phyloP scores from a whole-genome alignment of 148 eudicot species.

The Rhododendron ferrugineum region DNA sequence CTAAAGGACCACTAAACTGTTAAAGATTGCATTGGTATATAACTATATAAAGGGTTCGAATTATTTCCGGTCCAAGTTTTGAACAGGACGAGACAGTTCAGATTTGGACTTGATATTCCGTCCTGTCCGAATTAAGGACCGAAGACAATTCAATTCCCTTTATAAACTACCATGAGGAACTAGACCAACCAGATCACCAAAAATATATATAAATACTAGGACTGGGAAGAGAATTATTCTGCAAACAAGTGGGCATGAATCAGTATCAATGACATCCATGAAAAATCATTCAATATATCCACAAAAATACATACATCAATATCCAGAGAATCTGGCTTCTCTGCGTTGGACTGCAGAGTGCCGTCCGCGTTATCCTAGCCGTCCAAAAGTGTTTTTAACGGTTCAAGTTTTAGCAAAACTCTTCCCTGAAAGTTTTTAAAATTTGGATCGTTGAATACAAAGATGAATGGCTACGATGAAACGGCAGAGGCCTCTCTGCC shows the following conservation, averaged over 20 bases:
- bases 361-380: no score
- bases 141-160: not conserved
- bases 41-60: not conserved
- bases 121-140: not conserved
- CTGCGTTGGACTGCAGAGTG: no score
- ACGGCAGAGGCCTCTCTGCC: not conserved
- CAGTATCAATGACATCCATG: conserved; percentile 6
- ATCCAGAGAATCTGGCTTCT: not conserved
- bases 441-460: no score
- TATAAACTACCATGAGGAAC: not conserved
- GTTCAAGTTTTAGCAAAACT: no score
- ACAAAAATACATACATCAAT: not conserved
- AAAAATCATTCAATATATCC: not conserved
- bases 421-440: no score
- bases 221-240: conserved; percentile 4
- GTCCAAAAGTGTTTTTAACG: no score
- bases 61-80: no score
- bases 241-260: conserved; percentile 7
- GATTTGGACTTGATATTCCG: no score
- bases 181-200: not conserved
- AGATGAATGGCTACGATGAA: not conserved
- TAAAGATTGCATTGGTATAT: not conserved
- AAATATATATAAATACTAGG: not conserved
- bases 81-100: no score
- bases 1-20: conserved; percentile 9